These are phyloP conservation scores for Pythium insidiosum DNA, from an alignment of 352 stramenopile species.

Conservation along the genomic window DNA sequence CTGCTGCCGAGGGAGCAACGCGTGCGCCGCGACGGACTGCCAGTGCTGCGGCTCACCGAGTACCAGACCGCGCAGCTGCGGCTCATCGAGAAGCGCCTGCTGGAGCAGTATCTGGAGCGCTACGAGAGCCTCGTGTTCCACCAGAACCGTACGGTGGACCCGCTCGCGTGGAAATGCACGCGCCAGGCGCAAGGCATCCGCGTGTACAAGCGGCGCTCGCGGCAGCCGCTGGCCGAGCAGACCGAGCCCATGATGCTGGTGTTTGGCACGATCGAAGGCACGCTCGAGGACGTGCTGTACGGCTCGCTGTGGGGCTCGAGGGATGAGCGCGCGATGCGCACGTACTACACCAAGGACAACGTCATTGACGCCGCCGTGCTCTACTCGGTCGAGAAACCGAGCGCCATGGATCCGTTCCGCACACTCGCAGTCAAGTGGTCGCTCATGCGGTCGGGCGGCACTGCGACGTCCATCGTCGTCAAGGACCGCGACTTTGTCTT, in stretches of 20 bases:
- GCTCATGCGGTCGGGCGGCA: slow-evolving; percentile 10
- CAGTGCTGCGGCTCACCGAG: slow-evolving; percentile 25
- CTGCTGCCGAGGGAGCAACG: too few relatives aligned
- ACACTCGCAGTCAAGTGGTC: slow-evolving; percentile 61
- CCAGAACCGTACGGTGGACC: slow-evolving; percentile 12
- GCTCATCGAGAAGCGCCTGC: slow-evolving; percentile 32
- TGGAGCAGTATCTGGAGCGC: slow-evolving; percentile 37
- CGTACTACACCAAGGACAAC: slow-evolving; percentile 40
- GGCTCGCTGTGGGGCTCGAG: slow-evolving; percentile 32
- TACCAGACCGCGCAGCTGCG: slow-evolving; percentile 32
- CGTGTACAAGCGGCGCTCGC: slow-evolving; percentile 28
- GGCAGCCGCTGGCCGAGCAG: slow-evolving; percentile 7
- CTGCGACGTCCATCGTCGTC: slow-evolving; percentile 17
- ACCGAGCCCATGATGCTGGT: slow-evolving; percentile 19
- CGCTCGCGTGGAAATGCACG: slow-evolving; percentile 30
- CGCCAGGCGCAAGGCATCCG: slow-evolving; percentile 38
- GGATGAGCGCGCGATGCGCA: slow-evolving; percentile 46
- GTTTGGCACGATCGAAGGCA: slow-evolving; percentile 40
- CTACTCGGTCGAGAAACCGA: slow-evolving; percentile 31
- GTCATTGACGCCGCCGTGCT: slow-evolving; percentile 43
- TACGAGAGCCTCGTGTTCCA: slow-evolving; percentile 31
- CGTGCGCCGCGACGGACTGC: slow-evolving; percentile 9
- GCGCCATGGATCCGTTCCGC: slow-evolving; percentile 39
- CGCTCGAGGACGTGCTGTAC: slow-evolving; percentile 57
- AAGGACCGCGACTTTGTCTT: slow-evolving; percentile 56